Conservation (phyloP, 139 green algal species). For the Chlamydomonas applanata region DNA sequence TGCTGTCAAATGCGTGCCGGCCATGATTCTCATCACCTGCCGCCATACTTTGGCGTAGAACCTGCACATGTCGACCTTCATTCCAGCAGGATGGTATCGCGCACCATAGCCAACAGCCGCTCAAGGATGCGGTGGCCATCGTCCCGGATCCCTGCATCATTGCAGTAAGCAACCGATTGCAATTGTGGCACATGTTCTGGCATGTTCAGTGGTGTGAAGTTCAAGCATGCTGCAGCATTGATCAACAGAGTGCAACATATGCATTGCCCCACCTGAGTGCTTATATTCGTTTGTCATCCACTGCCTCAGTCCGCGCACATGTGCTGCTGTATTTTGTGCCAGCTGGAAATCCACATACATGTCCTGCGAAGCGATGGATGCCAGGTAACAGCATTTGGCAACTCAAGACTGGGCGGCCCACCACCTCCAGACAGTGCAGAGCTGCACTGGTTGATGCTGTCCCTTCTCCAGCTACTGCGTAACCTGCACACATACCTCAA, state of each 20-base stretch:
- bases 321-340: conserved; percentile 19
- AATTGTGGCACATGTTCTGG: neutral
- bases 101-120: conserved; percentile 67
- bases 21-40: too few species aligned
- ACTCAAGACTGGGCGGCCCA: too few species aligned
- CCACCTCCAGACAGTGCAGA: too few species aligned
- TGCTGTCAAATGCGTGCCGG: too few species aligned
- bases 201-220: neutral
- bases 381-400: too few species aligned
- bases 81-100: conserved; percentile 60
- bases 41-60: too few species aligned
- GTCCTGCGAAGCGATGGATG: too few species aligned
- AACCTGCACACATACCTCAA: conserved; percentile 53
- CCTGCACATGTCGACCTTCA: too few species aligned
- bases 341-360: conserved; percentile 95
- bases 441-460: too few species aligned
- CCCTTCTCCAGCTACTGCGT: neutral
- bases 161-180: conserved; percentile 62
- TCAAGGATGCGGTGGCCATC: conserved; percentile 75
- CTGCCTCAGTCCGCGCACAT: conserved; percentile 61
- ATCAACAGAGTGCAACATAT: neutral
- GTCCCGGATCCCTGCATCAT: conserved; percentile 76
- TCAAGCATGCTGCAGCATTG: neutral
- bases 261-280: conserved; percentile 49
- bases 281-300: conserved; percentile 90